Conservation (phyloP, 495 filamentous ascomycete genomes). For the Evansstolkia leycettana region DNA sequence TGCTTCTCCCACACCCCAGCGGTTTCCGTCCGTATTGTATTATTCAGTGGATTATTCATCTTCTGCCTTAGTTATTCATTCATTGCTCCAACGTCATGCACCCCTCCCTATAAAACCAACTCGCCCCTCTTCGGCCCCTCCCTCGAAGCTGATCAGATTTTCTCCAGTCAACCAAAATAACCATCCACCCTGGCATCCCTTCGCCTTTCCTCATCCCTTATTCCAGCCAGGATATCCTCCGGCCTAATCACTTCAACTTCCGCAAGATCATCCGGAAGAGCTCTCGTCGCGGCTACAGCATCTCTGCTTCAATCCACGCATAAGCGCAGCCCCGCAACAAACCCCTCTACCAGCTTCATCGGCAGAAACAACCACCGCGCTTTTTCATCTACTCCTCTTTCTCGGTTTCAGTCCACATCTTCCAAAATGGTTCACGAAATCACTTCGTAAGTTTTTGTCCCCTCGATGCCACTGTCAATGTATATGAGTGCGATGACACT, state of each 20-base stretch:
- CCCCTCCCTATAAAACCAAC: constrained; percentile 7
- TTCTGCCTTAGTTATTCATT: constrained; percentile 2
- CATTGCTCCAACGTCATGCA: constrained; percentile 10
- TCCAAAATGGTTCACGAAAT: constrained; percentile 39
- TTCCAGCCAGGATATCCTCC: background rate
- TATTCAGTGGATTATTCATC: too few relatives aligned
- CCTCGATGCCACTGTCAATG: constrained; percentile 1
- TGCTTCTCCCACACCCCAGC: constrained; percentile 1
- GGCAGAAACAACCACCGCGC: constrained; percentile 12
- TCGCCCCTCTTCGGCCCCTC: constrained; percentile 5
- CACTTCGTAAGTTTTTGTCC: constrained; percentile 15
- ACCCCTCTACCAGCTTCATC: constrained; percentile 10
- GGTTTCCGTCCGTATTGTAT: background rate
- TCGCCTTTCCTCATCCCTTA: background rate
- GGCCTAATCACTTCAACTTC: background rate
- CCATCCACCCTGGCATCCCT: constrained; percentile 8
- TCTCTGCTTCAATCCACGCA: constrained; percentile 3
- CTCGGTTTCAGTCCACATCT: constrained; percentile 34
- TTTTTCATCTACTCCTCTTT: constrained; percentile 21
- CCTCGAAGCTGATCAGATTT: constrained; percentile 15
- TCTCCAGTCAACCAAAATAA: constrained; percentile 4
- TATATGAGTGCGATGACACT: constrained; percentile 1
- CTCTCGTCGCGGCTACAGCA: background rate
- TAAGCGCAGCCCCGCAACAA: constrained; percentile 5
- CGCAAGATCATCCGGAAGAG: background rate